These are phyloP conservation scores for Phytopythium sindhum DNA, from an alignment of 352 stramenopile species.

Conservation along the genomic window DNA sequence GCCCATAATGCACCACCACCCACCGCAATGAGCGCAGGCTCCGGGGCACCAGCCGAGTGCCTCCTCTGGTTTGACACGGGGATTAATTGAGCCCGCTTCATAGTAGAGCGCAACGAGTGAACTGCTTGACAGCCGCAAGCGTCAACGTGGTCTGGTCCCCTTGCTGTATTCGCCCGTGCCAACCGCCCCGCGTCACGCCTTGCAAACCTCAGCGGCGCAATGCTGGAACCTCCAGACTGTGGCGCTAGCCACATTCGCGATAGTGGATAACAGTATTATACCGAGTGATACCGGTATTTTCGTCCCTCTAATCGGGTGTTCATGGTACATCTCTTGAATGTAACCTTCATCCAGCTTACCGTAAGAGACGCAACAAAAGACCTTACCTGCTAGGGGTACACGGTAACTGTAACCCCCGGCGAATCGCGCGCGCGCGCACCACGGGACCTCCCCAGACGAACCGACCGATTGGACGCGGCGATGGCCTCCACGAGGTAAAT, in stretches of 20 bases:
- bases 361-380: too few species aligned
- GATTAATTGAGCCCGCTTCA: neutral
- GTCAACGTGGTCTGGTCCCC: constrained; percentile 2
- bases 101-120: neutral
- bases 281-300: neutral
- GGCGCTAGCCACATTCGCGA: neutral
- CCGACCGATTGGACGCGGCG: neutral
- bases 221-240: neutral
- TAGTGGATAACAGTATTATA: constrained; percentile 7
- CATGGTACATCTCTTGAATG: neutral
- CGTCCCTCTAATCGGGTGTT: neutral
- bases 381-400: neutral
- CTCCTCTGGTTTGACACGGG: neutral
- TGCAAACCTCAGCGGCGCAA: neutral
- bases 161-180: neutral
- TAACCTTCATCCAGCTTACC: neutral
- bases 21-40: neutral
- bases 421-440: too few species aligned
- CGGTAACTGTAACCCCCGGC: too few species aligned
- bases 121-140: neutral
- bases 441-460: neutral
- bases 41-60: neutral
- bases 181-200: neutral
- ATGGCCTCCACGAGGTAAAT: constrained; percentile 3
- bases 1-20: neutral